phyloP scores from a whole-genome alignment of 192 early-diverging fungal species.

The Coemansia sp. region DNA sequence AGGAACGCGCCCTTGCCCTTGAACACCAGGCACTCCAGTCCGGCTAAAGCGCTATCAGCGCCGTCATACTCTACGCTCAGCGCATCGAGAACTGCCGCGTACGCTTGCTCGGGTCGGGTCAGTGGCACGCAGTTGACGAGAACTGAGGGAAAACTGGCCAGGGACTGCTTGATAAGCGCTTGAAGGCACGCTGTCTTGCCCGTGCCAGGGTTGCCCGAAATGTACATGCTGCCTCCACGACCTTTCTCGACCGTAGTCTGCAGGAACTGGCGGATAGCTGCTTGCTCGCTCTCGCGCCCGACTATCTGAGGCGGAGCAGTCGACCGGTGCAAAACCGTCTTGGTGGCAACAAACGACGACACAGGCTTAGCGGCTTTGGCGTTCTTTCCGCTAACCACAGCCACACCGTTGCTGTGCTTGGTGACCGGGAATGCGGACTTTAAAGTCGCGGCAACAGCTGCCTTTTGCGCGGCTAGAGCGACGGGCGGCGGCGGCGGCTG shows the following conservation, averaged over 20 bases:
- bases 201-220: slow-evolving; percentile 90
- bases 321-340: slow-evolving; percentile 41
- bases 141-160: slow-evolving; percentile 41
- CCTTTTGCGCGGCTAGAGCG: slow-evolving; percentile 10
- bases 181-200: slow-evolving; percentile 89
- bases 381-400: background rate
- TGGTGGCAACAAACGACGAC: slow-evolving; percentile 38
- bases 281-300: slow-evolving; percentile 46
- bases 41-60: slow-evolving; percentile 54
- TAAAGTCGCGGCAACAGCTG: slow-evolving; percentile 16
- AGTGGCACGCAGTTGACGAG: slow-evolving; percentile 89
- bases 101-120: slow-evolving; percentile 69
- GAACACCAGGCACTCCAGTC: slow-evolving; percentile 60
- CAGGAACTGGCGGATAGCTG: slow-evolving; percentile 38
- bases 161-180: slow-evolving; percentile 57
- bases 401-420: slow-evolving; percentile 24
- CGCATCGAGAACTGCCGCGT: slow-evolving; percentile 65
- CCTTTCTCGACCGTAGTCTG: slow-evolving; percentile 31
- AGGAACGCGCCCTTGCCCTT: slow-evolving; percentile 56
- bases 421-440: slow-evolving; percentile 40
- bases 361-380: slow-evolving; percentile 16
- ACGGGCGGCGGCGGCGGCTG: slow-evolving; percentile 25
- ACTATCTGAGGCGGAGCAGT: slow-evolving; percentile 53
- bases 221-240: slow-evolving; percentile 71
- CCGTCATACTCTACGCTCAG: slow-evolving; percentile 23